phyloP scores from a whole-genome alignment of 1,284 basidiomycete species.

The Termitomyces sp. region DNA sequence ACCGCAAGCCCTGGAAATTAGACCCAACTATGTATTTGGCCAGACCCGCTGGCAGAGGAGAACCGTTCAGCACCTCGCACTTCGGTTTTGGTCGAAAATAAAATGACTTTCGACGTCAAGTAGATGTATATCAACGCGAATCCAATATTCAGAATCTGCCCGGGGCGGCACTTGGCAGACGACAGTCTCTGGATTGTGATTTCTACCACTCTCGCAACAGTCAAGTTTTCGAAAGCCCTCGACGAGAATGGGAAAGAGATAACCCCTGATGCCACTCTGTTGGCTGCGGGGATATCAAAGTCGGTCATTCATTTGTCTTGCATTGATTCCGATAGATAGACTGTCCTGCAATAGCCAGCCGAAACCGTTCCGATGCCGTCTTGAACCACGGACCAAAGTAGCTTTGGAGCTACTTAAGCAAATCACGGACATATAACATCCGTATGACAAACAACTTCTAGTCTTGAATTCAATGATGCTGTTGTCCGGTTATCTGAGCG shows the following conservation, averaged over 20 bases:
- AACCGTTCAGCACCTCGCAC: constrained; percentile 12
- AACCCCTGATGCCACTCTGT: not conserved
- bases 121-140: not conserved
- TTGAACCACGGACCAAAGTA: constrained; percentile 10
- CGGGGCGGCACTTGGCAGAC: constrained; percentile 15
- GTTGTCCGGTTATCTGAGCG: not conserved
- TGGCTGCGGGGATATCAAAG: not conserved
- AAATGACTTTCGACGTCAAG: not conserved
- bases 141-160: constrained; percentile 8
- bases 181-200: constrained; percentile 17
- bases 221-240: constrained; percentile 8
- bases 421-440: not conserved
- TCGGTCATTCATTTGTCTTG: not conserved
- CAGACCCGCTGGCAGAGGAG: constrained; percentile 8
- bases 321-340: not conserved
- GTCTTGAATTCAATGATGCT: not conserved
- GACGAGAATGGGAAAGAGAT: not conserved
- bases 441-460: not conserved
- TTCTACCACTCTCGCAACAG: constrained; percentile 13
- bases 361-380: constrained; percentile 12
- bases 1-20: constrained; percentile 10
- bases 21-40: constrained; percentile 15
- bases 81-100: constrained; percentile 18
- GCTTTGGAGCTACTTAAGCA: not conserved
- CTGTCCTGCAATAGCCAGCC: constrained; percentile 10